Evolutionary conservation across 164 flowering plant species (phyloP).

Genomic region (Macadamia tetraphylla): DNA sequence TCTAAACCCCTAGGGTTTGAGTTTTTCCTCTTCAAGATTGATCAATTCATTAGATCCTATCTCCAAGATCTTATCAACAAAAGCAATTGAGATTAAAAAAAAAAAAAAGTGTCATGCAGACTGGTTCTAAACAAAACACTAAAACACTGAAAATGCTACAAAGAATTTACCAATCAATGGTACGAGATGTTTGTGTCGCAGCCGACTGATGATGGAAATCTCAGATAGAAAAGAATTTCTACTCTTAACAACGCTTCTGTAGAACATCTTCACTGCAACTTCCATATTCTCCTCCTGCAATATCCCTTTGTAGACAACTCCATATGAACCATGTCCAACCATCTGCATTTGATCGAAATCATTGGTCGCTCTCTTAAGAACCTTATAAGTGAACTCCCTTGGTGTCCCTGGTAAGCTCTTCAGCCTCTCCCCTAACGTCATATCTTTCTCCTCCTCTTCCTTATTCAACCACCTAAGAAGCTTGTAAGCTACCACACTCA

Average conservation of each 20-base stretch:
- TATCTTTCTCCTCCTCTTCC: neutral
- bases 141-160: no score
- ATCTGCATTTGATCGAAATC: no score
- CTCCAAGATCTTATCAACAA: no score
- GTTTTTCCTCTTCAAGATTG: no score
- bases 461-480: neutral
- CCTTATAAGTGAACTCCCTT: no score
- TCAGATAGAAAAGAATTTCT: slow-evolving; percentile 40
- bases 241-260: slow-evolving; percentile 19
- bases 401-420: no score
- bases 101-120: no score
- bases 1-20: no score
- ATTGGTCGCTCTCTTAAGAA: no score
- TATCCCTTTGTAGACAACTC: slow-evolving; percentile 38
- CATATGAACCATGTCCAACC: slow-evolving; percentile 6
- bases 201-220: slow-evolving; percentile 33
- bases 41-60: no score
- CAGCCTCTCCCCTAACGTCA: neutral
- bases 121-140: no score
- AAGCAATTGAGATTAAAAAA: no score
- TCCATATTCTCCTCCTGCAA: slow-evolving; percentile 18
- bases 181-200: slow-evolving; percentile 39
- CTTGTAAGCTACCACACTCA: neutral
- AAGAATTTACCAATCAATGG: slow-evolving; percentile 23
- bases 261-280: slow-evolving; percentile 36